These are phyloP conservation scores for Penicillium sp. DNA, from an alignment of 2,329 filamentous ascomycete genomes.

Conservation along the genomic window DNA sequence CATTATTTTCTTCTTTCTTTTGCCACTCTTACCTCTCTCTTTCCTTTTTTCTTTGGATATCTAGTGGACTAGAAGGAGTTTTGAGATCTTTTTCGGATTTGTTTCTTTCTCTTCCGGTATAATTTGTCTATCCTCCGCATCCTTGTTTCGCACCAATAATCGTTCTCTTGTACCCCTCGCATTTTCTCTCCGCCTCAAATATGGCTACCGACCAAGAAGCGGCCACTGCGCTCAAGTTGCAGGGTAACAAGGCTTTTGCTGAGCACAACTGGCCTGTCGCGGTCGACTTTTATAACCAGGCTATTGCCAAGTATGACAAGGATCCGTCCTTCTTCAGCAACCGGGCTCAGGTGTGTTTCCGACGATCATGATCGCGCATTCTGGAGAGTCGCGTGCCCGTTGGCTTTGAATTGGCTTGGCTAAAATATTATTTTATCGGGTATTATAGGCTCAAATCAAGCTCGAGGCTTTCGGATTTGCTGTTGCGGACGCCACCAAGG, in stretches of 20 bases:
- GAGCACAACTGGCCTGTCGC: constrained; percentile 82
- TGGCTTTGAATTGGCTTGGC: neutral
- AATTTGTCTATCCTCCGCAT: constrained; percentile 3
- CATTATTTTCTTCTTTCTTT: constrained; percentile 2
- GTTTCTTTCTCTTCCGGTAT: constrained; percentile 10
- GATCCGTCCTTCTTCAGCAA: constrained; percentile 93
- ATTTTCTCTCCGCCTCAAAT: constrained; percentile 15
- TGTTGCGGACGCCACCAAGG: constrained; percentile 84
- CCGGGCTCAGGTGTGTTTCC: constrained; percentile 74
- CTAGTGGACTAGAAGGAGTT: neutral
- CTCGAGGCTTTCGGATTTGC: constrained; percentile 93
- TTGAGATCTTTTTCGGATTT: neutral
- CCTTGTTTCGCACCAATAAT: constrained; percentile 16
- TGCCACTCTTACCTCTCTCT: constrained; percentile 1
- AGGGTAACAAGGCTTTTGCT: constrained; percentile 91
- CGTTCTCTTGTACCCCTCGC: constrained; percentile 30
- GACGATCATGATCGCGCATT: constrained; percentile 18
- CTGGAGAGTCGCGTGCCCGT: constrained; percentile 1
- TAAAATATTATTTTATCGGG: constrained; percentile 4
- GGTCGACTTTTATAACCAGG: constrained; percentile 79
- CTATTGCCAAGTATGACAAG: constrained; percentile 77
- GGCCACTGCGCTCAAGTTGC: constrained; percentile 81
- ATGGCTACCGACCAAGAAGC: constrained; percentile 57
- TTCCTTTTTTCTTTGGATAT: constrained; percentile 6
- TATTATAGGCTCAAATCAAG: constrained; percentile 79